Evolutionary conservation across 306 rosid genomes (phyloP).

Genomic region (Clitoria ternatea): DNA sequence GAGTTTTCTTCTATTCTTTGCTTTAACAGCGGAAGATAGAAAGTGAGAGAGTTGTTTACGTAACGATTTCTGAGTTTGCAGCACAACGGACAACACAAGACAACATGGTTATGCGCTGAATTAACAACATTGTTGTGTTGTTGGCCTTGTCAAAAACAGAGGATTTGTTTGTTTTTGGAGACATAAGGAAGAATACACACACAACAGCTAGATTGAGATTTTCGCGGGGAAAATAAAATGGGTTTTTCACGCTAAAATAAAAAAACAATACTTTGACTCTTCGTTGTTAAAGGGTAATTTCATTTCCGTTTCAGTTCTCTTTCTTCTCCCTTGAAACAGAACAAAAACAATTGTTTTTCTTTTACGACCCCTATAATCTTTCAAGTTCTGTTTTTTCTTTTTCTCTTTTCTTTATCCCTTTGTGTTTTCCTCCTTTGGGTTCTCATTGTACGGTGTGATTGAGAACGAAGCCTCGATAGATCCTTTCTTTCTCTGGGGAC

Average conservation of each 20-base stretch:
- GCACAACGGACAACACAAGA: neutral
- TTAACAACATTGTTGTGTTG: slow-evolving; percentile 38
- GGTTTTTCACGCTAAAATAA: slow-evolving; percentile 37
- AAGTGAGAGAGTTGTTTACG: neutral
- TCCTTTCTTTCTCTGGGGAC: neutral
- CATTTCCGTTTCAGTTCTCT: slow-evolving; percentile 30
- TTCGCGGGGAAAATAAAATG: slow-evolving; percentile 31
- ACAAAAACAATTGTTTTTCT: slow-evolving; percentile 17
- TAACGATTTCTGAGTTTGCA: slow-evolving; percentile 19
- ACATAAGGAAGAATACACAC: slow-evolving; percentile 11
- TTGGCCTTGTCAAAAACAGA: slow-evolving; percentile 18
- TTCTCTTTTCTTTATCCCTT: slow-evolving; percentile 11
- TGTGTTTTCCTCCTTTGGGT: slow-evolving; percentile 1
- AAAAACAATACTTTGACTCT: slow-evolving; percentile 28
- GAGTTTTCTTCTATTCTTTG: slow-evolving; percentile 57
- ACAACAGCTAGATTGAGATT: slow-evolving; percentile 28
- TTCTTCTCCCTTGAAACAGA: slow-evolving; percentile 19
- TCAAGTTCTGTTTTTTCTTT: slow-evolving; percentile 9
- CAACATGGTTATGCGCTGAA: slow-evolving; percentile 10
- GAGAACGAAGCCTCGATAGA: no score
- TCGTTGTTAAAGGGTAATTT: slow-evolving; percentile 29
- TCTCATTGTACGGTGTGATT: slow-evolving; percentile 29
- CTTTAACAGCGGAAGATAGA: slow-evolving; percentile 17
- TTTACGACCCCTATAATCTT: slow-evolving; percentile 32
- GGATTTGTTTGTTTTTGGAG: neutral